Conservation (phyloP, 495 filamentous ascomycete species). For the Penicillium ochrochloron region DNA sequence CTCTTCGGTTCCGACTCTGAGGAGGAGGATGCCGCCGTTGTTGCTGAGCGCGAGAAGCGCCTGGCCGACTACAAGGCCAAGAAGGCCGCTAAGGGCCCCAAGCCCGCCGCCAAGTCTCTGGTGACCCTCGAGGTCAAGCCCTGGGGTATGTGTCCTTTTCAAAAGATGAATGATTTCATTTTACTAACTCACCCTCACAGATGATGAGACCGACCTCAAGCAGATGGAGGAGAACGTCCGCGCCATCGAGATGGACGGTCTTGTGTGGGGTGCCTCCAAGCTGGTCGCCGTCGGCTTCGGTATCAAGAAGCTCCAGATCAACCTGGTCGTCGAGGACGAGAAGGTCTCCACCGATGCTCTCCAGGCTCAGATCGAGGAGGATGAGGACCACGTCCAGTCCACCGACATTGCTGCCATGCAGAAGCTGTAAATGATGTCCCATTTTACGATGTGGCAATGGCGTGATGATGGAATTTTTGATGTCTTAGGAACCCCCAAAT, state of each 20-base stretch:
- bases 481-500: slow-evolving; percentile 38
- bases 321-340: slow-evolving; percentile 94
- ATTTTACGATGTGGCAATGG: slow-evolving; percentile 43
- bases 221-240: slow-evolving; percentile 82
- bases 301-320: slow-evolving; percentile 99
- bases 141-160: slow-evolving; percentile 76
- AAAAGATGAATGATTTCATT: neutral
- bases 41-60: slow-evolving; percentile 79
- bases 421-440: slow-evolving; percentile 72
- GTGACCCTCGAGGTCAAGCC: slow-evolving; percentile 98
- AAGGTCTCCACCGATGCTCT: slow-evolving; percentile 90
- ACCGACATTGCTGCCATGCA: slow-evolving; percentile 90
- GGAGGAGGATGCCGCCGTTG: slow-evolving; percentile 84
- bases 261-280: slow-evolving; percentile 94
- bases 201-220: slow-evolving; percentile 91
- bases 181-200: slow-evolving; percentile 50
- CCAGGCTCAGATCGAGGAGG: slow-evolving; percentile 81
- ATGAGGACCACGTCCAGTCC: slow-evolving; percentile 97
- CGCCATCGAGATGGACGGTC: slow-evolving; percentile 87
- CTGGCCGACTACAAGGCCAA: slow-evolving; percentile 95
- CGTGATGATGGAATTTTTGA: slow-evolving; percentile 49
- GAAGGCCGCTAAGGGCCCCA: slow-evolving; percentile 84
- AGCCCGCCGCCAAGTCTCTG: slow-evolving; percentile 91
- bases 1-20: slow-evolving; percentile 92
- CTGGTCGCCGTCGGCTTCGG: slow-evolving; percentile 90